A percentile compares a stretch with the other conserved stretches of the same genome.
These are phyloP conservation scores for Metarhizium sp. DNA, from an alignment of 2,329 filamentous ascomycete genomes.

Conservation along the genomic window DNA sequence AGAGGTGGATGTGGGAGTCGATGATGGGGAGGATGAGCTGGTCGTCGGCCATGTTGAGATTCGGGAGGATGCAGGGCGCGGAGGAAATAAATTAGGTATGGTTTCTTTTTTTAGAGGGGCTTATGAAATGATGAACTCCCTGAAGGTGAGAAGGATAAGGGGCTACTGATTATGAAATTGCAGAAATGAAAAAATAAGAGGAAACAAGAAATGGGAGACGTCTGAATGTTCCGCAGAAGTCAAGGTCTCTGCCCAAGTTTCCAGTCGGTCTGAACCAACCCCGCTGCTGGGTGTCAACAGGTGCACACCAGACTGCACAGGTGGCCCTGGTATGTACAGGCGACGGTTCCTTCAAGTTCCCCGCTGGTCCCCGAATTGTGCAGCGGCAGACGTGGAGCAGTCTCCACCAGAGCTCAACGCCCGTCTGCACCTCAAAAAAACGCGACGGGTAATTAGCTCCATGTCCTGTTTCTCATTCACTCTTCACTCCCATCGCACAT, in stretches of 20 bases:
- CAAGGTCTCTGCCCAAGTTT: background rate
- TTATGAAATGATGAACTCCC: background rate
- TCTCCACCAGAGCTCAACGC: no score
- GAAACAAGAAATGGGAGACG: background rate
- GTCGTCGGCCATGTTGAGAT: slow-evolving; percentile 24
- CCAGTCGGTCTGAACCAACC: background rate
- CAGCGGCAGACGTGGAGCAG: no score
- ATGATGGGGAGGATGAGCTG: slow-evolving; percentile 52
- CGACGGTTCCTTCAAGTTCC: background rate
- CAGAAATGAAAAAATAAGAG: background rate
- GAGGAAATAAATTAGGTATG: background rate
- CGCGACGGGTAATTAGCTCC: background rate
- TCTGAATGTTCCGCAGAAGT: background rate
- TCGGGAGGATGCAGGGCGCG: background rate
- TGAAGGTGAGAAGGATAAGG: background rate
- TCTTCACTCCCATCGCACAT: background rate
- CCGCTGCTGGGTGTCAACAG: background rate
- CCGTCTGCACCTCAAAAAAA: background rate
- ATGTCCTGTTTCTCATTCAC: background rate
- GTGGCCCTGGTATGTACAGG: background rate
- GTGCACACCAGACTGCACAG: background rate
- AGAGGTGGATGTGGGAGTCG: slow-evolving; percentile 90
- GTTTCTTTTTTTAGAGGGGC: background rate
- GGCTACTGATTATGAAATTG: background rate
- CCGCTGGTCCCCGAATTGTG: no score